phyloP scores from a whole-genome alignment of 2,329 filamentous ascomycete genomes.

The Fusarium protoensiforme region DNA sequence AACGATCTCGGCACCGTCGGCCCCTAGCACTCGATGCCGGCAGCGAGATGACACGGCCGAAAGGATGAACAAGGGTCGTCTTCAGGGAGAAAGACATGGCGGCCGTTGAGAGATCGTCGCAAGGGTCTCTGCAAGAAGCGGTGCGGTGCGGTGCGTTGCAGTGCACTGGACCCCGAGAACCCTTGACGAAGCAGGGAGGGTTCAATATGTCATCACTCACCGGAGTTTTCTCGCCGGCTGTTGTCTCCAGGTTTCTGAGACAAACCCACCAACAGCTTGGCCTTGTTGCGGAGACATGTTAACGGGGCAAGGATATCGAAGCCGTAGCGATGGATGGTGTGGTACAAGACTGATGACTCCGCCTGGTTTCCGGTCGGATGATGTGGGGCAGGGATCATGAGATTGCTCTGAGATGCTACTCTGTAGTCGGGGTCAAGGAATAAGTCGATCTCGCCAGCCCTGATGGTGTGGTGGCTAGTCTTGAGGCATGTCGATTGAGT shows the following conservation, averaged over 20 bases:
- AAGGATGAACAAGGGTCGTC: neutral
- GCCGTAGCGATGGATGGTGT: conserved; percentile 34
- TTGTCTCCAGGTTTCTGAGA: conserved; percentile 2
- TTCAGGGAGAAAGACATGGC: conserved; percentile 5
- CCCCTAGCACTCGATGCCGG: conserved; percentile 5
- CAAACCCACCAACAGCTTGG: conserved; percentile 15
- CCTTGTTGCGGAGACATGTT: conserved; percentile 24
- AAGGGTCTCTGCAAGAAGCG: conserved; percentile 29
- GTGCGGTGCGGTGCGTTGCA: neutral
- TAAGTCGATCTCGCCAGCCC: conserved; percentile 36
- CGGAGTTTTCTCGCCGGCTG: conserved; percentile 35
- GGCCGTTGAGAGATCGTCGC: conserved; percentile 30
- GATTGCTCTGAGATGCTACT: conserved; percentile 40
- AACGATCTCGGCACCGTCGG: conserved; percentile 34
- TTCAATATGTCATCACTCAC: conserved; percentile 14
- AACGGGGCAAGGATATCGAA: conserved; percentile 29
- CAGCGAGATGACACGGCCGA: neutral
- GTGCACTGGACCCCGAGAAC: conserved; percentile 10
- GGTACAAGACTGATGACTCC: conserved; percentile 35
- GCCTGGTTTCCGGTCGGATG: conserved; percentile 38
- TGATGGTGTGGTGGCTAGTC: conserved; percentile 38
- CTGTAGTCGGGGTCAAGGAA: conserved; percentile 32
- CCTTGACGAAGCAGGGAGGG: conserved; percentile 13
- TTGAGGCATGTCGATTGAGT: conserved; percentile 18
- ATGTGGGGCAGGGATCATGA: conserved; percentile 47